These are phyloP conservation scores for Clavulina sp. DNA, from an alignment of 768 basidiomycete genomes.

Conservation along the genomic window DNA sequence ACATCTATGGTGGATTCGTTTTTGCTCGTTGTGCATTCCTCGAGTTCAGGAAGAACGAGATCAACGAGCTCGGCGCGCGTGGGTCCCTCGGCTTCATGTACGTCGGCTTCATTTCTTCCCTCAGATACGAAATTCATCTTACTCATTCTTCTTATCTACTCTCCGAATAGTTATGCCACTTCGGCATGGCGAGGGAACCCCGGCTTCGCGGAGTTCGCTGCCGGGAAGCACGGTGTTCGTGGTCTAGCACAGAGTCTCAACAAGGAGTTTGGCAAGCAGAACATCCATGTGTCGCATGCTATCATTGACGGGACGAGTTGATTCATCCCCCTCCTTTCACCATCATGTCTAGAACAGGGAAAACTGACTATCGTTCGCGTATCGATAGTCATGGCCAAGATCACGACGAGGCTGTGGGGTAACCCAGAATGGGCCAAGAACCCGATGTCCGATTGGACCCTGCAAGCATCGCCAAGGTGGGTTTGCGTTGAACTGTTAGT, in stretches of 20 bases:
- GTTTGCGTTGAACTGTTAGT: too few species aligned
- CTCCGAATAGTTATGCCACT: slow-evolving; percentile 32
- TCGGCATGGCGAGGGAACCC: slow-evolving; percentile 45
- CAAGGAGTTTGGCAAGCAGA: slow-evolving; percentile 57
- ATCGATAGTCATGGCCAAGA: too few species aligned
- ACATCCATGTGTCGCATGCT: slow-evolving; percentile 55
- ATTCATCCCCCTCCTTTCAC: too few species aligned
- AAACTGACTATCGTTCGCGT: too few species aligned
- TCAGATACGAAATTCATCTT: too few species aligned
- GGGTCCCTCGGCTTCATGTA: slow-evolving; percentile 50
- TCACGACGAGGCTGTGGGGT: slow-evolving; percentile 14
- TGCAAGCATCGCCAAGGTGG: slow-evolving; percentile 50
- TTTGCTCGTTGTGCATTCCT: slow-evolving; percentile 45
- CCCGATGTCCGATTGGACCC: slow-evolving; percentile 36
- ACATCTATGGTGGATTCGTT: slow-evolving; percentile 40
- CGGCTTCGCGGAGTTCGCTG: slow-evolving; percentile 42
- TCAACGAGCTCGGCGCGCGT: slow-evolving; percentile 29
- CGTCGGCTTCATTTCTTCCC: not conserved
- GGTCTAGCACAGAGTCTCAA: slow-evolving; percentile 52
- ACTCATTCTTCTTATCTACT: not conserved
- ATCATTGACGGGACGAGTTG: slow-evolving; percentile 20
- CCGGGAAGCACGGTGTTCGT: slow-evolving; percentile 43
- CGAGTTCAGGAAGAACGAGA: slow-evolving; percentile 30
- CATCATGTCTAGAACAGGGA: too few species aligned
- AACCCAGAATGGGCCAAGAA: slow-evolving; percentile 27